Evolutionary conservation across 148 eudicot genomes (phyloP).

Genomic region (Hydrangea macrophylla): DNA sequence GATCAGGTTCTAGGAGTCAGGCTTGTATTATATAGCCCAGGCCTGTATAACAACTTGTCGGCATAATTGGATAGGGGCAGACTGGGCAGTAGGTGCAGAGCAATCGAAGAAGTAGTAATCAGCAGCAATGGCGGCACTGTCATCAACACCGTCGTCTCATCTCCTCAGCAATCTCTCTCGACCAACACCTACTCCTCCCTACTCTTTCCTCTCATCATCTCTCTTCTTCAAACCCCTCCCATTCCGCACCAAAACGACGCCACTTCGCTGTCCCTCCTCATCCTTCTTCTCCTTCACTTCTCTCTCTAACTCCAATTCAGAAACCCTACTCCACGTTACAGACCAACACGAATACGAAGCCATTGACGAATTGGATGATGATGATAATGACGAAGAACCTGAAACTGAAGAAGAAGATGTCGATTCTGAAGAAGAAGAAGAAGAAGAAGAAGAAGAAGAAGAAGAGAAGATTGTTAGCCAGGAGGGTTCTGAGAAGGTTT

Average conservation of each 20-base stretch:
- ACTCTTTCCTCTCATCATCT: background rate
- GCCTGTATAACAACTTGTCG: too few species aligned
- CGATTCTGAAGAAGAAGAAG: slow-evolving; percentile 3
- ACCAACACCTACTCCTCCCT: slow-evolving; percentile 1
- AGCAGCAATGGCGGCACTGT: slow-evolving; percentile 11
- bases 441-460: too few species aligned
- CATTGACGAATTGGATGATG: background rate
- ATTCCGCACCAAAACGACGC: background rate
- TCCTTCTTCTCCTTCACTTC: background rate
- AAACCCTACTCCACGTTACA: slow-evolving; percentile 2
- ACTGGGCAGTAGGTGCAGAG: too few species aligned
- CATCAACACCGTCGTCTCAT: slow-evolving; percentile 16
- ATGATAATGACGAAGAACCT: background rate
- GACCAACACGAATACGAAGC: background rate
- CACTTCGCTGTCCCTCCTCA: background rate
- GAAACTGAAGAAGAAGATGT: background rate
- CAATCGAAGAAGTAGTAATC: background rate
- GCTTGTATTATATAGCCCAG: too few species aligned
- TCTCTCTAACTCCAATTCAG: background rate
- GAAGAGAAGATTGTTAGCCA: background rate
- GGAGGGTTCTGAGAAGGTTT: background rate
- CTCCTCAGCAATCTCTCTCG: slow-evolving; percentile 12
- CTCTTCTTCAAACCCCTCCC: slow-evolving; percentile 1
- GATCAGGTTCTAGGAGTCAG: too few species aligned
- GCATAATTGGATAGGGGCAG: too few species aligned